phyloP scores from a whole-genome alignment of 805 yeast genomes.

The Wickerhamiella domercqiae region DNA sequence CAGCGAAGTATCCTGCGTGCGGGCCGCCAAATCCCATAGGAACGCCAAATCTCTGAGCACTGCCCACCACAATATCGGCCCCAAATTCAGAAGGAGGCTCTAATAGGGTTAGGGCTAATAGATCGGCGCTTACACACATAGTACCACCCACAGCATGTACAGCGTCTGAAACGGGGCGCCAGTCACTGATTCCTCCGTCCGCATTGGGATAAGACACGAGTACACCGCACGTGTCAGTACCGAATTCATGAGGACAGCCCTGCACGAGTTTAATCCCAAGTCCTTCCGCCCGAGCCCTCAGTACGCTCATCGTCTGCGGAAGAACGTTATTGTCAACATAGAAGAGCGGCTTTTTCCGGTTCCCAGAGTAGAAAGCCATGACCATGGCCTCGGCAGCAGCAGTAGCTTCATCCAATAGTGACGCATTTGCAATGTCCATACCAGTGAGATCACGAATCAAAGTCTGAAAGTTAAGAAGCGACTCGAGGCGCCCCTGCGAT shows the following conservation, averaged over 20 bases:
- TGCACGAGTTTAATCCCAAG: constrained; percentile 42
- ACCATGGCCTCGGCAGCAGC: constrained; percentile 98
- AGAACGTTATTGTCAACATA: constrained; percentile 66
- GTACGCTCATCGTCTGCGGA: constrained; percentile 72
- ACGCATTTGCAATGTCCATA: constrained; percentile 85
- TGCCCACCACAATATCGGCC: constrained; percentile 87
- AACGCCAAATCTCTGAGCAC: constrained; percentile 91
- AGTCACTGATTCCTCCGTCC: constrained; percentile 50
- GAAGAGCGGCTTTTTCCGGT: constrained; percentile 52
- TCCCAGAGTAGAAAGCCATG: constrained; percentile 49
- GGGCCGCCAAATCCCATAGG: constrained; percentile 99
- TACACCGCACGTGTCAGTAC: constrained; percentile 52
- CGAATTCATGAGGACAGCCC: constrained; percentile 29
- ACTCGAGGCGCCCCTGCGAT: constrained; percentile 89
- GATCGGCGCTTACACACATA: constrained; percentile 78
- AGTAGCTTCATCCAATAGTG: constrained; percentile 88
- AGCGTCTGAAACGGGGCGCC: constrained; percentile 41
- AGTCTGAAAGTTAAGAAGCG: constrained; percentile 86
- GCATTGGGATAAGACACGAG: constrained; percentile 84
- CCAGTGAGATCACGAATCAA: constrained; percentile 82
- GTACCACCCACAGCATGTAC: constrained; percentile 62
- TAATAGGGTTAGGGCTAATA: constrained; percentile 72
- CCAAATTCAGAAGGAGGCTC: constrained; percentile 74
- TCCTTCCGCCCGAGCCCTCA: constrained; percentile 64
- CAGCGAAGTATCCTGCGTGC: constrained; percentile 94